phyloP scores from a whole-genome alignment of 257 asterid genomes.

The Solanum megistacrolobum region DNA sequence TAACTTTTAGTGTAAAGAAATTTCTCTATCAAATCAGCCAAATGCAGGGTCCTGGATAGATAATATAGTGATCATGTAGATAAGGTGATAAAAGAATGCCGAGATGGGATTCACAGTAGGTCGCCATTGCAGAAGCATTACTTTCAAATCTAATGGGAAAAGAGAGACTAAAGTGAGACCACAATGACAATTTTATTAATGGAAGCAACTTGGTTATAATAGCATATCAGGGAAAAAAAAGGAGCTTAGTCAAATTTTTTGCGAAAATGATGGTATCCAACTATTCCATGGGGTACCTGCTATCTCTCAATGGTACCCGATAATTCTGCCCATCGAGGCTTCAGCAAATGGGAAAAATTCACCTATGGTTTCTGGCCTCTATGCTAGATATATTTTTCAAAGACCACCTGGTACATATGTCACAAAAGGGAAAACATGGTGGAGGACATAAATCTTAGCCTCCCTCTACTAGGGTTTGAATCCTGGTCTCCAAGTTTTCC shows the following conservation, averaged over 20 bases:
- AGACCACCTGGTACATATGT: not conserved
- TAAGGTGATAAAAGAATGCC: not conserved
- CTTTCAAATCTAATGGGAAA: not conserved
- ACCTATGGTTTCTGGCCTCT: not conserved
- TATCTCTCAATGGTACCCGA: not conserved
- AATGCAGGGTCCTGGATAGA: not conserved
- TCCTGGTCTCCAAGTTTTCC: not conserved
- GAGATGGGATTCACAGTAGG: not conserved
- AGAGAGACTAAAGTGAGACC: not conserved
- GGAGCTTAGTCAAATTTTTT: not conserved
- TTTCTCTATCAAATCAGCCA: not conserved
- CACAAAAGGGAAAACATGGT: not conserved
- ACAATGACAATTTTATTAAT: not conserved
- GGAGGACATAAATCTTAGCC: not conserved
- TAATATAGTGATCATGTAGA: not conserved
- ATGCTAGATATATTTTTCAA: not conserved
- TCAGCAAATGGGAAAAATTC: not conserved
- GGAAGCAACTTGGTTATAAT: not conserved
- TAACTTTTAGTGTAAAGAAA: not conserved
- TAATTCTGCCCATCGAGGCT: not conserved
- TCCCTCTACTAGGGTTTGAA: not conserved
- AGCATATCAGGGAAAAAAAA: not conserved
- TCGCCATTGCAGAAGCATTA: not conserved
- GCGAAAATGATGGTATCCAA: not conserved
- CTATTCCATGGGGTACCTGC: not conserved